Evolutionary conservation across 2,329 filamentous ascomycete genomes (phyloP).

Genomic region (Arthrobotrys musiformis): DNA sequence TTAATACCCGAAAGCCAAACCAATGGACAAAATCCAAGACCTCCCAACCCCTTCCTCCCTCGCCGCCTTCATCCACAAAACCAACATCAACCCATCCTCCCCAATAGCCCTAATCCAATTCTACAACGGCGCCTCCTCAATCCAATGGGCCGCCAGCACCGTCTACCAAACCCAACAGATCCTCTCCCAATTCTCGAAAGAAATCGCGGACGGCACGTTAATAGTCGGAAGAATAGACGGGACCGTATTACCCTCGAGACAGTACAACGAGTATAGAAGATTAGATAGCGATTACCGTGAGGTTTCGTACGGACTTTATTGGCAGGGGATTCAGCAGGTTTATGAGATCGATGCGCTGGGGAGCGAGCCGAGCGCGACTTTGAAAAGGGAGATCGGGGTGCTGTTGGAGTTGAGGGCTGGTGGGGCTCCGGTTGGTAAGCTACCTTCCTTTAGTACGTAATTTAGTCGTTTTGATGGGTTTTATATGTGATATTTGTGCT

Average conservation of each 20-base stretch:
- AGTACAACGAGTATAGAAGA: background rate
- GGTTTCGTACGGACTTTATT: background rate
- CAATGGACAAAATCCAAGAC: conserved; percentile 8
- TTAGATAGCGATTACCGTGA: background rate
- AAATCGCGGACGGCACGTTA: background rate
- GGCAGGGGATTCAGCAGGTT: background rate
- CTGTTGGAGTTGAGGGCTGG: background rate
- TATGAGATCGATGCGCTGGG: background rate
- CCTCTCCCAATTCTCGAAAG: background rate
- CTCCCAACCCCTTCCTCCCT: background rate
- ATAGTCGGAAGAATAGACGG: background rate
- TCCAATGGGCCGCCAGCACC: conserved; percentile 13
- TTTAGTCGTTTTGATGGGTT: too few species aligned
- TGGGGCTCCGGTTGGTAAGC: background rate
- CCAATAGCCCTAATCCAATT: background rate
- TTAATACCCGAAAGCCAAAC: too few species aligned
- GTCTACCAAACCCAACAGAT: background rate
- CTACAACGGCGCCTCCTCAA: background rate
- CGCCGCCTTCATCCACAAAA: background rate
- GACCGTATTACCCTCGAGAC: background rate
- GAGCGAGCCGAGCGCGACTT: background rate
- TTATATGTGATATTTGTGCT: background rate
- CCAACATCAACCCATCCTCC: background rate
- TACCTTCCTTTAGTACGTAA: too few species aligned
- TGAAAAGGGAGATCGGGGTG: background rate